phyloP scores from a whole-genome alignment of 768 basidiomycete species.

The Tulasnella sp. region DNA sequence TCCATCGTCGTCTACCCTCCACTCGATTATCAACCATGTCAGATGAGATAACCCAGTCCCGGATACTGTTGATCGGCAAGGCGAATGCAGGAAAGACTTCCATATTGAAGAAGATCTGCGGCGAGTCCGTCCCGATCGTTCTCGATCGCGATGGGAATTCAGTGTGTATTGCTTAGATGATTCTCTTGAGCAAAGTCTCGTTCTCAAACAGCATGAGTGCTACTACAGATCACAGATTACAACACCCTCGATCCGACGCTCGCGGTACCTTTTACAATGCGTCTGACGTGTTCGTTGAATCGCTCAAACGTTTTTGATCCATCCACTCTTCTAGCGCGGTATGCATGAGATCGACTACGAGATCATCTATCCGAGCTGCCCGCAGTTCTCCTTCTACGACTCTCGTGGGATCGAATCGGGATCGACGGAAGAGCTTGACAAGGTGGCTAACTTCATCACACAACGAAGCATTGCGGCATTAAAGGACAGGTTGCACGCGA shows the following conservation, averaged over 20 bases:
- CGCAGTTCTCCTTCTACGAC: neutral
- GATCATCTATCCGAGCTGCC: neutral
- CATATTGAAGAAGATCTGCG: neutral
- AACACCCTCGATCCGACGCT: too few relatives aligned
- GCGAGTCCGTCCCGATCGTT: neutral
- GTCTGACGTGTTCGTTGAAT: too few relatives aligned
- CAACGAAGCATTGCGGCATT: neutral
- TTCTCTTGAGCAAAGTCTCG: too few relatives aligned
- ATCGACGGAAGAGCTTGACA: neutral
- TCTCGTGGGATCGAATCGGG: neutral
- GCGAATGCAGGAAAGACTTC: constrained; percentile 11
- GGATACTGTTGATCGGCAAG: constrained; percentile 17
- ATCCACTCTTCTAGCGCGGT: neutral
- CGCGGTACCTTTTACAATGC: too few relatives aligned
- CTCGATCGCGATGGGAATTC: too few relatives aligned
- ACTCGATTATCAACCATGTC: too few relatives aligned
- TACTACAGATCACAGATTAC: too few relatives aligned
- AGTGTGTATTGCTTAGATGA: too few relatives aligned
- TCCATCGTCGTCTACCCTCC: too few relatives aligned
- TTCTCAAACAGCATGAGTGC: too few relatives aligned
- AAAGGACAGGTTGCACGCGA: neutral
- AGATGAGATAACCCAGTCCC: constrained; percentile 1
- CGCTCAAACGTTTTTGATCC: too few relatives aligned
- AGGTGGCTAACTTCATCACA: neutral
- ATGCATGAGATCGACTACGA: neutral